These are phyloP conservation scores for Pittosporum tobira DNA, from an alignment of 129 eudicot genomes.

Conservation along the genomic window DNA sequence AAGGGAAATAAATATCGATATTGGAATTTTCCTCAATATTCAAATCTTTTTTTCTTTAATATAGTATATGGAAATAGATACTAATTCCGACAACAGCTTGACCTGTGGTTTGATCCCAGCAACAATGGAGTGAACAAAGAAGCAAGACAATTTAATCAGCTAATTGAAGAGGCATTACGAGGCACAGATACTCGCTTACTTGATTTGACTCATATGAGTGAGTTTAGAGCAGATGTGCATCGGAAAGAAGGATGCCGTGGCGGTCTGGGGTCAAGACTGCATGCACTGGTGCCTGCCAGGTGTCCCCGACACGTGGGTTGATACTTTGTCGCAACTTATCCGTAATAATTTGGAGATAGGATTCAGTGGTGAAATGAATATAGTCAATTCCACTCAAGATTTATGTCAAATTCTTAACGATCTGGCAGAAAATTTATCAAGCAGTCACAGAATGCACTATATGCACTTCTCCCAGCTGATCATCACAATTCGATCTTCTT, in stretches of 20 bases:
- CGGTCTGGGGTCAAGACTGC: constrained; percentile 97
- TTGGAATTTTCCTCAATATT: background rate
- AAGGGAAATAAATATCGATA: background rate
- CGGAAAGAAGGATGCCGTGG: constrained; percentile 95
- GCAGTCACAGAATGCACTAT: background rate
- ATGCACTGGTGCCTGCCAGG: constrained; percentile 99
- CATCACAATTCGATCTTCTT: background rate
- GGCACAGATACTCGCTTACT: constrained; percentile 51
- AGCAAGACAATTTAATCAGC: constrained; percentile 51
- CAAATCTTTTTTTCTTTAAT: background rate
- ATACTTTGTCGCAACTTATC: constrained; percentile 56
- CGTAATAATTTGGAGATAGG: constrained; percentile 27
- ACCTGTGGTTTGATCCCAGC: constrained; percentile 89
- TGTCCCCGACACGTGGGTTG: constrained; percentile 92
- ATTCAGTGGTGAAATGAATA: background rate
- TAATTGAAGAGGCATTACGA: constrained; percentile 43
- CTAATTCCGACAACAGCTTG: constrained; percentile 62
- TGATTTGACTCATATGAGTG: constrained; percentile 76
- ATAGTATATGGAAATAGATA: background rate
- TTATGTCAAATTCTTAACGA: background rate
- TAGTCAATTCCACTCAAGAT: background rate
- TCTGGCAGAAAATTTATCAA: background rate
- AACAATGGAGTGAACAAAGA: constrained; percentile 92
- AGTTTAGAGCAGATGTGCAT: constrained; percentile 88
- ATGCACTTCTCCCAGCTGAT: background rate